Conservation (phyloP, 2,329 filamentous ascomycete species). For the Dichotomopilus funicola region DNA sequence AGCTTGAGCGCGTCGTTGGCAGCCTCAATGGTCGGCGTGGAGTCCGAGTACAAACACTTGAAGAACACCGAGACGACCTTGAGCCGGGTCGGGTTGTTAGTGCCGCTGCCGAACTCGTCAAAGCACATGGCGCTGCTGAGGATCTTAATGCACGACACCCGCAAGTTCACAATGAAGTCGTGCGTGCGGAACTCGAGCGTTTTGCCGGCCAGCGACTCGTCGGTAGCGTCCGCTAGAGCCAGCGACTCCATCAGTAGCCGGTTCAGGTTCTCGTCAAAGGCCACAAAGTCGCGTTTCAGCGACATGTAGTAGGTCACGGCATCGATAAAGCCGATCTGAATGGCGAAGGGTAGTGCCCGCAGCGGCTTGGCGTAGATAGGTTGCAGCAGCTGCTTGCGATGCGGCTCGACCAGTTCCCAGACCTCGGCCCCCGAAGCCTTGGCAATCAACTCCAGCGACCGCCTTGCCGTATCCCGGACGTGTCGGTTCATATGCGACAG, state of each 20-base stretch:
- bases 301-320: constrained; percentile 93
- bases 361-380: constrained; percentile 95
- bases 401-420: constrained; percentile 80
- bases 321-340: constrained; percentile 97
- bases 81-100: constrained; percentile 57
- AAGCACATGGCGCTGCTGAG: constrained; percentile 90
- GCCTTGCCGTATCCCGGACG: constrained; percentile 80
- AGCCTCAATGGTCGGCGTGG: constrained; percentile 84
- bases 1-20: constrained; percentile 86
- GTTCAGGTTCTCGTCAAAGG: constrained; percentile 87
- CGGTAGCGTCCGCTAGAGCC: constrained; percentile 87
- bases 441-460: constrained; percentile 73
- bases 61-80: constrained; percentile 94
- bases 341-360: constrained; percentile 83
- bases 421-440: constrained; percentile 71
- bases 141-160: constrained; percentile 89
- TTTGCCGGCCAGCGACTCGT: constrained; percentile 88
- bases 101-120: constrained; percentile 77
- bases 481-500: constrained; percentile 94
- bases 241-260: constrained; percentile 88
- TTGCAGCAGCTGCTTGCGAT: constrained; percentile 81
- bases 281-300: constrained; percentile 80
- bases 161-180: constrained; percentile 82
- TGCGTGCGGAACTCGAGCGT: constrained; percentile 92
- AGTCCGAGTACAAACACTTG: constrained; percentile 92